Evolutionary conservation across 345 rosid genomes (phyloP).

Genomic region (Populus alba): DNA sequence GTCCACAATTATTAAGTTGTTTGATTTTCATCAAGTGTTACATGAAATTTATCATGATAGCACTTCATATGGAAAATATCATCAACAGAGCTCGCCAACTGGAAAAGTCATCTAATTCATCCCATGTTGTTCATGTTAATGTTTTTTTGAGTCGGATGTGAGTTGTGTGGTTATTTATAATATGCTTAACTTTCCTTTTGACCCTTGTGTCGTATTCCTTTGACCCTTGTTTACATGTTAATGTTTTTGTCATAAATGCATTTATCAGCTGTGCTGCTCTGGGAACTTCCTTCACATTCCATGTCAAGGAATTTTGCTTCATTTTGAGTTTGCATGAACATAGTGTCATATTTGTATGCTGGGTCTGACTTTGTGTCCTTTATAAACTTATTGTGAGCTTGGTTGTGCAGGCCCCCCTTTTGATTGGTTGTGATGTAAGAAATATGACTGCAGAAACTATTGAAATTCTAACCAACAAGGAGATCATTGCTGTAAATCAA

Average conservation of each 20-base stretch:
- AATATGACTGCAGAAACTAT: constrained; percentile 73
- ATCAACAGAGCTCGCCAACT: not conserved
- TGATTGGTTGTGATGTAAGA: constrained; percentile 92
- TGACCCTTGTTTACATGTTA: not conserved
- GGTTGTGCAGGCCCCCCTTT: constrained; percentile 80
- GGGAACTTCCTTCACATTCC: not conserved
- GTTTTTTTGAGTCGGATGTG: not conserved
- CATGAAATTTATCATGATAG: not conserved
- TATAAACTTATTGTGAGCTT: not conserved
- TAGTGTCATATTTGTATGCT: not conserved
- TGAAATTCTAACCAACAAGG: constrained; percentile 76
- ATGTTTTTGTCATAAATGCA: not conserved
- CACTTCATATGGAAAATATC: not conserved
- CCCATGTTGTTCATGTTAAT: not conserved
- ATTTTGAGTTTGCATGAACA: not conserved
- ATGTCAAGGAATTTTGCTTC: not conserved
- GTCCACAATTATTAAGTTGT: not conserved
- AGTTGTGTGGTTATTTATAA: not conserved
- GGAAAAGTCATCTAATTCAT: not conserved
- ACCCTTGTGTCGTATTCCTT: not conserved
- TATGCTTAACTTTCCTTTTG: not conserved
- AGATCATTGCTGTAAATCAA: constrained; percentile 89
- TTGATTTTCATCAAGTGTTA: not conserved
- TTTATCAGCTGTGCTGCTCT: too few species aligned
- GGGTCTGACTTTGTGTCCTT: not conserved